phyloP scores from a whole-genome alignment of 2,329 filamentous ascomycete genomes.

The Trichophyton schoenleinii region DNA sequence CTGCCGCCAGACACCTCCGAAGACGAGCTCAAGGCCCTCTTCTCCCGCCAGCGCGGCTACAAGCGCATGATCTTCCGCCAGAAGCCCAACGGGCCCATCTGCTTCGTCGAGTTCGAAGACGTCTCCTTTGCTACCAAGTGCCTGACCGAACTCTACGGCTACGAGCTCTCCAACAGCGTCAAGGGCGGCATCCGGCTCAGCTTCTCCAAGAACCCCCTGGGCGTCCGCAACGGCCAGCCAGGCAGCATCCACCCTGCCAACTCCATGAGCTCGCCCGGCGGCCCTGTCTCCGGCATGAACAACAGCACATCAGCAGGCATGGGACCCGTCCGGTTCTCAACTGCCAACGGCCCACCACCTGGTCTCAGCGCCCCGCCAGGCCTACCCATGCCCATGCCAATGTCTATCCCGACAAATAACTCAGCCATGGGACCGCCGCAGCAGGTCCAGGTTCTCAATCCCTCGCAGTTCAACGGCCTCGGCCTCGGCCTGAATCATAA shows the following conservation, averaged over 20 bases:
- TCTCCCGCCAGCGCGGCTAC: conserved; percentile 86
- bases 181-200: conserved; percentile 91
- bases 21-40: conserved; percentile 87
- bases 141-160: conserved; percentile 77
- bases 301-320: conserved; percentile 34
- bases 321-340: conserved; percentile 51
- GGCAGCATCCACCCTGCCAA: conserved; percentile 41
- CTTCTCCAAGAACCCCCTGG: conserved; percentile 94
- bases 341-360: conserved; percentile 65
- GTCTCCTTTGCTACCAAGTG: conserved; percentile 84
- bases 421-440: conserved; percentile 18
- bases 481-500: conserved; percentile 24
- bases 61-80: conserved; percentile 90
- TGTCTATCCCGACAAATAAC: conserved; percentile 9
- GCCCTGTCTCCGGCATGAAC: conserved; percentile 29
- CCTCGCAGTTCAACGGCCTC: conserved; percentile 27
- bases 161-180: conserved; percentile 74
- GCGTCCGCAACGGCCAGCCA: conserved; percentile 67
- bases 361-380: conserved; percentile 67
- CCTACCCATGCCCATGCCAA: conserved; percentile 36
- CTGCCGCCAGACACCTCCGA: conserved; percentile 84
- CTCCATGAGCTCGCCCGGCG: conserved; percentile 24
- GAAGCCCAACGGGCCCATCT: conserved; percentile 94
- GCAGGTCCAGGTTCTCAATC: conserved; percentile 21
- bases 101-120: conserved; percentile 96